These are phyloP conservation scores for Hymenoscyphus linearis DNA, from an alignment of 2,329 filamentous ascomycete species.

Conservation along the genomic window DNA sequence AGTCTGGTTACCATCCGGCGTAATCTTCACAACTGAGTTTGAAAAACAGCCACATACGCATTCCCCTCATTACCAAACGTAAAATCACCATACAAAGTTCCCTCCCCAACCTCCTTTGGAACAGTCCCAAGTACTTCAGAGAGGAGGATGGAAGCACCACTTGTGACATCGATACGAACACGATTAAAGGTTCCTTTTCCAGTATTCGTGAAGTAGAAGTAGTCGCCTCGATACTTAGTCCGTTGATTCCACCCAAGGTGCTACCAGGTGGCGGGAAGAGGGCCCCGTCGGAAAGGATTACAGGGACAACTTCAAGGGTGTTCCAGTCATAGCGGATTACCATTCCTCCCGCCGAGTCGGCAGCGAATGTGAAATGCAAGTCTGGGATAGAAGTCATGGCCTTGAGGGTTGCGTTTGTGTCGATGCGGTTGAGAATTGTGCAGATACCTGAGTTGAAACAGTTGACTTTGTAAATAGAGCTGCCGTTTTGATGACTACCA, in stretches of 20 bases:
- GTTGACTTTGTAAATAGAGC: neutral
- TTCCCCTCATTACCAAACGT: neutral
- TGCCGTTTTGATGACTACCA: neutral
- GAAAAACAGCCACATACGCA: slow-evolving; percentile 2
- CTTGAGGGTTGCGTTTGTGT: neutral
- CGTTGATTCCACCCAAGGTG: neutral
- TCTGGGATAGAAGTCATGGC: neutral
- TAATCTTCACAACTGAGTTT: neutral
- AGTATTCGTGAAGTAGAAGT: slow-evolving; percentile 7
- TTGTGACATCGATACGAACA: neutral
- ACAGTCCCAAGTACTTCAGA: neutral
- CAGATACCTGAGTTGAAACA: neutral
- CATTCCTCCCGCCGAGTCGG: neutral
- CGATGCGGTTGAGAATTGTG: neutral
- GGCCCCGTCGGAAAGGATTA: neutral
- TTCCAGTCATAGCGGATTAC: neutral
- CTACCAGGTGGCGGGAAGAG: neutral
- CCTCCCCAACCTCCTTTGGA: too few species aligned
- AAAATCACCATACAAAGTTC: slow-evolving; percentile 4
- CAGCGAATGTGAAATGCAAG: neutral
- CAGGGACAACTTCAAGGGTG: neutral
- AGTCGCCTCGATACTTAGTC: neutral
- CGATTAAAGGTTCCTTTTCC: neutral
- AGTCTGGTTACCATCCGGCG: slow-evolving; percentile 3
- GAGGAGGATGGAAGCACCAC: neutral